Conservation (phyloP, 176 grass and related monocot species). For the Pontederia paniculata region DNA sequence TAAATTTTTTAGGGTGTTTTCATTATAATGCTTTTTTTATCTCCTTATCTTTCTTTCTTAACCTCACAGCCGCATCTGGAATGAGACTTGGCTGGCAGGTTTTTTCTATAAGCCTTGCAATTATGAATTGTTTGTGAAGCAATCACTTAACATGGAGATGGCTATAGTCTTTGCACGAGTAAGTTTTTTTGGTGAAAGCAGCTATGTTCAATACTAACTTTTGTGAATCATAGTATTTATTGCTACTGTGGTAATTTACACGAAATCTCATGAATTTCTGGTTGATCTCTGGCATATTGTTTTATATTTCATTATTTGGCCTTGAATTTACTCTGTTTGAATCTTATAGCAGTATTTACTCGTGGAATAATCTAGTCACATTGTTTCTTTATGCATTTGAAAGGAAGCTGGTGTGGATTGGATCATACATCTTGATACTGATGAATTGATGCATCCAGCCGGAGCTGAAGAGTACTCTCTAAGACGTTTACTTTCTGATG, state of each 20-base stretch:
- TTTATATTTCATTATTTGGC: not conserved
- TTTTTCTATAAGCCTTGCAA: conserved; percentile 99
- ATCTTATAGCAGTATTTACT: not conserved
- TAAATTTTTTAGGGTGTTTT: not conserved
- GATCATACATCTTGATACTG: conserved; percentile 98
- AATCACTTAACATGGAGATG: conserved; percentile 99
- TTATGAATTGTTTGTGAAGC: conserved; percentile 96
- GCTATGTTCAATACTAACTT: too few relatives aligned
- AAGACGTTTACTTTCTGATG: conserved; percentile 43
- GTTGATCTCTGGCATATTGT: too few relatives aligned
- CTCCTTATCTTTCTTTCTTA: conserved; percentile 12
- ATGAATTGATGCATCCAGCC: conserved; percentile 78
- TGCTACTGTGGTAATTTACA: too few relatives aligned
- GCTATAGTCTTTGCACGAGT: conserved; percentile 86
- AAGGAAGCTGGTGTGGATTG: conserved; percentile 85
- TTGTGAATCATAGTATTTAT: too few relatives aligned
- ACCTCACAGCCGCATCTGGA: conserved; percentile 61
- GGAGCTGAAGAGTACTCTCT: conserved; percentile 69
- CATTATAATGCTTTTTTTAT: not conserved
- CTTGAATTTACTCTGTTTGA: not conserved
- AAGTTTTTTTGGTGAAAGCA: conserved; percentile 8
- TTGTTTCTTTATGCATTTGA: conserved; percentile 13
- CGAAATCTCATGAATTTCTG: too few relatives aligned
- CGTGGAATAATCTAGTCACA: conserved; percentile 5
- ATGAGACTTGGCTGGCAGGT: conserved; percentile 73